Evolutionary conservation across 192 early-diverging fungal genomes (phyloP), one percentile per base, ranked within the genome.

Genomic region (Bifiguratus adelaidae): DNA sequence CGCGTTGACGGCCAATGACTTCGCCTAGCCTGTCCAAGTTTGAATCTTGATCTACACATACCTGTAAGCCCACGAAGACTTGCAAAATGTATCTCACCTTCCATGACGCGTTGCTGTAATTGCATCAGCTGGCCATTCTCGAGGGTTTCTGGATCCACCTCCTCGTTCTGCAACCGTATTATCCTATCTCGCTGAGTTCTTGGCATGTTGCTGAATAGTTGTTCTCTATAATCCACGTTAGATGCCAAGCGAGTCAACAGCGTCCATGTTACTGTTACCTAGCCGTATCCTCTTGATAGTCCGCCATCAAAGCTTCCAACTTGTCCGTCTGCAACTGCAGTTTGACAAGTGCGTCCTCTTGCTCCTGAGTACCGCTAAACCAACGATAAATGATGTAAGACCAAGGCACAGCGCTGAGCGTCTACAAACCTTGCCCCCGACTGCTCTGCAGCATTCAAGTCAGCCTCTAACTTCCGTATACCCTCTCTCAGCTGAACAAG

Each of bases 41-140:
- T n/a, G 68, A 50, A 61, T 89, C 86, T 61, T 89, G 86, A 47
- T 85, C 83, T 84, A 60, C 7, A 19, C 7, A 34, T 18, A 50
- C 19, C 37, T 40, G 7, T 38, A 33, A 37, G 23, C 24, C 2
- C 29, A 4, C 19, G 41, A 21, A 9, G 19, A 19, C 15, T 47
- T 38, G 12, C 21, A 30, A 0, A 33, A 37, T 41, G 12, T 23
- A 15, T 48, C 50, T 16, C 52, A 84, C 82, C 77, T 22, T 76
- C 67, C 48, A 85, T 74, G 16, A 82, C 73, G 29, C 75, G 65
- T 51, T 77, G 68, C 30, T 85, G 83, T 2, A 82, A 52, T 25
- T 76, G 77, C 3, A 85, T 34, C 41, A 75, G 58, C 47, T 77
- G 72, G n/a, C 53, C 50, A 29, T 65, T 59, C 25, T 69, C 60